These are phyloP conservation scores for Pseudogymnoascus sp. DNA, from an alignment of 2,329 filamentous ascomycete genomes.

Conservation along the genomic window DNA sequence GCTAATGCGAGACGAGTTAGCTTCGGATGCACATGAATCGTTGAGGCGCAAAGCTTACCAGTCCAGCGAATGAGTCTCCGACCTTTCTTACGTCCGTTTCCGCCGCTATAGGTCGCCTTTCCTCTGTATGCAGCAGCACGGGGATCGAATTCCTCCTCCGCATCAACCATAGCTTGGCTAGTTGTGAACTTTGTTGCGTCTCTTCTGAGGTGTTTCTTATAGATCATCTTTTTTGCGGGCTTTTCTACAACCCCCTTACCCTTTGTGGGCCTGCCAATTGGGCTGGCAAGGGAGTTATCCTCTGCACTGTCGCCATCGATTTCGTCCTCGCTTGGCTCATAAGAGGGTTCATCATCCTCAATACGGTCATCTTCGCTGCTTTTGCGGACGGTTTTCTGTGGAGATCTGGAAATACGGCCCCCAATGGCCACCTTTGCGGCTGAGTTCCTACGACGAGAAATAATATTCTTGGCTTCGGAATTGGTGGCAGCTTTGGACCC, in stretches of 20 bases:
- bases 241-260: neutral
- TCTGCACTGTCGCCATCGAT: neutral
- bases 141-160: conserved; percentile 11
- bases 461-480: neutral
- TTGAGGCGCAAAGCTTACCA: neutral
- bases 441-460: neutral
- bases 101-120: conserved; percentile 6
- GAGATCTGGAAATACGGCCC: neutral
- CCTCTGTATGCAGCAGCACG: conserved; percentile 4
- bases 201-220: neutral
- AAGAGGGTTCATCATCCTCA: neutral
- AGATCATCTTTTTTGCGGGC: conserved; percentile 9
- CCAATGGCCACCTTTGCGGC: neutral
- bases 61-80: conserved; percentile 11
- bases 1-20: neutral
- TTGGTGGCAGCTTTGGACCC: neutral
- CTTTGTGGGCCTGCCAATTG: neutral
- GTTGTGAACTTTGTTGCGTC: conserved; percentile 7
- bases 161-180: conserved; percentile 16
- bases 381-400: neutral
- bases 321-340: neutral
- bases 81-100: conserved; percentile 10
- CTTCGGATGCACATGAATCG: neutral
- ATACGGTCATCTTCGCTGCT: neutral
- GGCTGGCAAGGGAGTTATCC: neutral